Evolutionary conservation across 2,329 filamentous ascomycete genomes (phyloP).

Genomic region (Penicillium oxalicum): DNA sequence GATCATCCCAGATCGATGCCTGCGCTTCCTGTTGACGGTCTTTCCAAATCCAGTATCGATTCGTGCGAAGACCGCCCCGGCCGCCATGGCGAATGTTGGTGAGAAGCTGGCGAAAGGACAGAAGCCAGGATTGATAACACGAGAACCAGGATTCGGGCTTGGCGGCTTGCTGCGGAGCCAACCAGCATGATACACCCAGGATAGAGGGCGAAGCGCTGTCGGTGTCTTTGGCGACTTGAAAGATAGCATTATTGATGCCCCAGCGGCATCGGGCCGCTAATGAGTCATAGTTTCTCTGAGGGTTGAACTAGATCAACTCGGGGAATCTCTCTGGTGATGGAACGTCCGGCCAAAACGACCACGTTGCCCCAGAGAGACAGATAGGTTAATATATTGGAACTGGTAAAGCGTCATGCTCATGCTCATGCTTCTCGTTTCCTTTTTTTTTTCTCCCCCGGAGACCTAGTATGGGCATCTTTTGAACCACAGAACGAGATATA

Average conservation of each 20-base stretch:
- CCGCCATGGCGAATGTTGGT: constrained; percentile 62
- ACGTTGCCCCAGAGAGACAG: constrained; percentile 12
- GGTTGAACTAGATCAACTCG: constrained; percentile 48
- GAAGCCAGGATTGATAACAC: constrained; percentile 57
- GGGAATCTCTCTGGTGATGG: constrained; percentile 6
- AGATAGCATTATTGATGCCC: constrained; percentile 68
- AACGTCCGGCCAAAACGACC: constrained; percentile 11
- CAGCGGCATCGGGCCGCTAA: constrained; percentile 61
- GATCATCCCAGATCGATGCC: constrained; percentile 58
- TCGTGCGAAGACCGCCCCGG: constrained; percentile 59
- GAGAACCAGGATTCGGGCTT: constrained; percentile 56
- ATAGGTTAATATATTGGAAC: constrained; percentile 14
- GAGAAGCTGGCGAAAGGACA: constrained; percentile 58
- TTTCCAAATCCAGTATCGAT: constrained; percentile 72
- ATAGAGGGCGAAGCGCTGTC: constrained; percentile 40
- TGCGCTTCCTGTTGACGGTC: constrained; percentile 60
- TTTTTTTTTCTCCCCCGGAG: too few relatives aligned
- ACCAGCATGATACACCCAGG: constrained; percentile 70
- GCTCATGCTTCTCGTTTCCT: too few relatives aligned
- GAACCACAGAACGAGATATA: background rate
- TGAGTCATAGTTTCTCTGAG: constrained; percentile 55
- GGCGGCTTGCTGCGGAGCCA: constrained; percentile 50
- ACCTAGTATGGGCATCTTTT: too few relatives aligned
- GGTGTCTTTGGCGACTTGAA: constrained; percentile 63
- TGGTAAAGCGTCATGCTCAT: background rate